Conservation (phyloP, 1,284 basidiomycete genomes). For the Microbotryomycetes sp. region DNA sequence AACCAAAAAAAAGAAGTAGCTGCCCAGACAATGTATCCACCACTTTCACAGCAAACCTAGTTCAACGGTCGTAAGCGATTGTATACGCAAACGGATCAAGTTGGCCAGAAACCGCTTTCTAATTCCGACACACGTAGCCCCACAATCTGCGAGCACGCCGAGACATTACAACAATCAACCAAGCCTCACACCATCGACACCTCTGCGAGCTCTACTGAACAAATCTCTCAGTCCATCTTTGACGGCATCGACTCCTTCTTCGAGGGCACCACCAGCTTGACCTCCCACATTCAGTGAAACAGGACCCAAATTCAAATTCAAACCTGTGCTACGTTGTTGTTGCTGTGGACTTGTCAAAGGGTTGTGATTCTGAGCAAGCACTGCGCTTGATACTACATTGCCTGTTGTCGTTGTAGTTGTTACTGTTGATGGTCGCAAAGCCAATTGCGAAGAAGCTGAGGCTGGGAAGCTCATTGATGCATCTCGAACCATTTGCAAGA, state of each 20-base stretch:
- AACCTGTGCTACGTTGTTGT: slow-evolving; percentile 33
- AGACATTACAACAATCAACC: neutral
- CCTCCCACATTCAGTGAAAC: slow-evolving; percentile 81
- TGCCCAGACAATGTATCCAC: no score
- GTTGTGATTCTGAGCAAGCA: slow-evolving; percentile 55
- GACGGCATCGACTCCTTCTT: slow-evolving; percentile 53
- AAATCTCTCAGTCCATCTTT: slow-evolving; percentile 68
- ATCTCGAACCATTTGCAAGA: slow-evolving; percentile 34
- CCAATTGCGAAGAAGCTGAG: slow-evolving; percentile 55
- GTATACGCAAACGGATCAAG: no score
- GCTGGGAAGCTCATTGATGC: slow-evolving; percentile 39
- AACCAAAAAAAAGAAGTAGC: no score
- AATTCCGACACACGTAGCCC: no score
- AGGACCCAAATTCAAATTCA: slow-evolving; percentile 82
- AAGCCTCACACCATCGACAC: slow-evolving; percentile 55
- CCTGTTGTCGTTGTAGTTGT: slow-evolving; percentile 3
- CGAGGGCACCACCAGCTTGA: slow-evolving; percentile 60
- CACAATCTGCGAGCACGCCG: no score
- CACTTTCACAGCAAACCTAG: no score
- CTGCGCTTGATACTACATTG: slow-evolving; percentile 49
- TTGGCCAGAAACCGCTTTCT: no score
- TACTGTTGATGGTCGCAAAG: slow-evolving; percentile 49
- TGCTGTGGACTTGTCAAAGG: slow-evolving; percentile 38
- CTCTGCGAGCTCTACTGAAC: slow-evolving; percentile 78
- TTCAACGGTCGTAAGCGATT: no score